Base-by-base conservation (phyloP, 768 basidiomycete species). In the Chalciporus sphaerocephalus region DNA sequence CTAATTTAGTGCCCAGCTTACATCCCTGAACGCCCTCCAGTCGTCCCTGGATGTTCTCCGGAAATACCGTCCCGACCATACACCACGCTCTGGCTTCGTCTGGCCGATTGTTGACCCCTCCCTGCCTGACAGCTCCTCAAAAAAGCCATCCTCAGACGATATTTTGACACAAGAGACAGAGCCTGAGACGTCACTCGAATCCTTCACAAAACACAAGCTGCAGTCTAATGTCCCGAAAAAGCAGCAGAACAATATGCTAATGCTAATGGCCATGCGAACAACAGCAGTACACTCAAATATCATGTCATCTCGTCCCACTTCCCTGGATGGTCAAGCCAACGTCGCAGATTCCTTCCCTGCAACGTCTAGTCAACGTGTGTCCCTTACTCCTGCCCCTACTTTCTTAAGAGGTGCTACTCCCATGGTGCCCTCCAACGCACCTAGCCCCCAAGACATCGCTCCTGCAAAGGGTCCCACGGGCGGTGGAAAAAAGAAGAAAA, bases 101-200 rank as follows among this genome's bases (percentile, higher is more conserved):
- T 94, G 91, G 91, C 88, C 91, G 37, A 83, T 92, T 52, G 70
- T 75, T 42, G 85, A 85, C 52, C 62, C 80, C 3, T 69, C 78
- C 20, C 47, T 73, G 1, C 53, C 71, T 8, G 68, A 71, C 15
- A 68, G 74, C 27, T 51, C 65, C 18, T 54, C 48, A 35, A 79
- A 81, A 55, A 80, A 69, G 48, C 56, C 50, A 10, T 41, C 53
- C 39, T 53, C 53, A 3, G 68, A 65, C 21, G 62, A 61, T 25
- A 57, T 67, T 38, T 46, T 53, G 28, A 42, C 51, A 27, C 33
- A 52, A 39, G 62, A 27, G 40, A 47, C 38, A 50, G 35, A 55
- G 46, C 43, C 48, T 52, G 64, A 61, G 12, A 5, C 58, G 11
- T 15, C 53, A 16, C 25, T 53, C 6, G 48, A 56, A 22, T 47